phyloP scores from a whole-genome alignment of 2,329 filamentous ascomycete genomes.

The Capronia coronata region DNA sequence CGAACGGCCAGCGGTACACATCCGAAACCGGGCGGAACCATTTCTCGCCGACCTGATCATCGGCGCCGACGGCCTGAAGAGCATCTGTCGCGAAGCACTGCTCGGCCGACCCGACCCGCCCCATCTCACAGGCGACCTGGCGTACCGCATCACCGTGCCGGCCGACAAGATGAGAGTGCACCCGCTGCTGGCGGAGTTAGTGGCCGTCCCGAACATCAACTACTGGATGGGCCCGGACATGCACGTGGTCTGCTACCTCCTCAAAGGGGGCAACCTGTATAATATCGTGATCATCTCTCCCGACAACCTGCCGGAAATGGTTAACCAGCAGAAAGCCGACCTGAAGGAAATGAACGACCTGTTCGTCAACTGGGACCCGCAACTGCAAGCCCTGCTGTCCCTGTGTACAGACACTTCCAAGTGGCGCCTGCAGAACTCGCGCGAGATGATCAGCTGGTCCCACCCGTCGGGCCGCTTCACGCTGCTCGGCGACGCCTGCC shows the following conservation, averaged over 20 bases:
- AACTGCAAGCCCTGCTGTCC: constrained; percentile 28
- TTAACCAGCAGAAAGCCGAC: constrained; percentile 29
- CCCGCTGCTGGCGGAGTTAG: constrained; percentile 42
- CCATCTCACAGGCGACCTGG: constrained; percentile 49
- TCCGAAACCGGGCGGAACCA: constrained; percentile 34
- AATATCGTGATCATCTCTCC: constrained; percentile 46
- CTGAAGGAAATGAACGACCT: constrained; percentile 31
- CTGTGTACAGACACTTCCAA: constrained; percentile 26
- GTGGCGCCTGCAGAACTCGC: constrained; percentile 22
- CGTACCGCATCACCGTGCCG: constrained; percentile 49
- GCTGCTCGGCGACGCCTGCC: constrained; percentile 39
- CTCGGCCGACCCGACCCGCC: constrained; percentile 42
- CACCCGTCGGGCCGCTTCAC: constrained; percentile 28
- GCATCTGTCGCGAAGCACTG: constrained; percentile 39
- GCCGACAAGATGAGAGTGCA: constrained; percentile 45
- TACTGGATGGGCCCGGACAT: constrained; percentile 50
- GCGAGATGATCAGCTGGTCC: constrained; percentile 18
- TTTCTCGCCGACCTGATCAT: constrained; percentile 40
- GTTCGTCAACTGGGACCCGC: constrained; percentile 32
- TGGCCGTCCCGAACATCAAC: constrained; percentile 45
- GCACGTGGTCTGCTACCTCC: constrained; percentile 47
- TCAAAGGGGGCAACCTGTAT: constrained; percentile 41
- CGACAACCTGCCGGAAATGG: constrained; percentile 38
- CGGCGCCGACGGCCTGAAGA: constrained; percentile 47
- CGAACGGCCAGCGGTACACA: constrained; percentile 29